phyloP scores from a whole-genome alignment of 192 early-diverging fungal species.

The Irineochytrium annulatum region DNA sequence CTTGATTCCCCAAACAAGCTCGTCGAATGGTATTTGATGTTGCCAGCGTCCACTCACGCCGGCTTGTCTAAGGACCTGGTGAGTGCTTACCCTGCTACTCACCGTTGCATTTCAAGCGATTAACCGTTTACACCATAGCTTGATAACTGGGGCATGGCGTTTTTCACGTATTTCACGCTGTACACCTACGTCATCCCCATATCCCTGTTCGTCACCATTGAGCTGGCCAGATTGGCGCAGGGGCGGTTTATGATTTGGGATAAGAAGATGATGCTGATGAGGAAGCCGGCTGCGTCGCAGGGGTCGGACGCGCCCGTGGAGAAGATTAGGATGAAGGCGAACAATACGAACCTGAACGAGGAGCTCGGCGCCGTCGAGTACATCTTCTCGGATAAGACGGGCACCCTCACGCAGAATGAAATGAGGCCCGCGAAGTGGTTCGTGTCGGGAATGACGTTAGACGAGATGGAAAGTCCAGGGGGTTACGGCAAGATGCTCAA shows the following conservation, averaged over 20 bases:
- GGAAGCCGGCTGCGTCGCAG: slow-evolving; percentile 15
- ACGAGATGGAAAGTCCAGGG: slow-evolving; percentile 47
- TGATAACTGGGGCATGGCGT: too few relatives aligned
- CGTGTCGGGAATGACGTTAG: slow-evolving; percentile 72
- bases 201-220: slow-evolving; percentile 70
- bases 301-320: slow-evolving; percentile 7
- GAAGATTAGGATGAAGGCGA: slow-evolving; percentile 33
- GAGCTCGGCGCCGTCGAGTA: slow-evolving; percentile 85
- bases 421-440: slow-evolving; percentile 59
- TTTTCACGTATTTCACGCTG: slow-evolving; percentile 46
- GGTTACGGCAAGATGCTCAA: slow-evolving; percentile 52
- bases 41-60: too few relatives aligned
- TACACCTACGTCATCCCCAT: slow-evolving; percentile 74
- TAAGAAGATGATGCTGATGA: slow-evolving; percentile 42
- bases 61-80: slow-evolving; percentile 11
- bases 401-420: slow-evolving; percentile 54
- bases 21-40: slow-evolving; percentile 48
- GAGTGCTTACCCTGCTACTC: slow-evolving; percentile 7
- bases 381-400: slow-evolving; percentile 73
- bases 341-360: slow-evolving; percentile 63
- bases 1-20: too few relatives aligned
- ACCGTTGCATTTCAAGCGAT: neutral
- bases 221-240: slow-evolving; percentile 63
- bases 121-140: too few relatives aligned
- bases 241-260: slow-evolving; percentile 65